Percentiles rank a stretch among this genome's conserved stretches.
These are phyloP conservation scores for Sphaerulina vaccinii DNA, from an alignment of 2,329 filamentous ascomycete species.

Conservation along the genomic window DNA sequence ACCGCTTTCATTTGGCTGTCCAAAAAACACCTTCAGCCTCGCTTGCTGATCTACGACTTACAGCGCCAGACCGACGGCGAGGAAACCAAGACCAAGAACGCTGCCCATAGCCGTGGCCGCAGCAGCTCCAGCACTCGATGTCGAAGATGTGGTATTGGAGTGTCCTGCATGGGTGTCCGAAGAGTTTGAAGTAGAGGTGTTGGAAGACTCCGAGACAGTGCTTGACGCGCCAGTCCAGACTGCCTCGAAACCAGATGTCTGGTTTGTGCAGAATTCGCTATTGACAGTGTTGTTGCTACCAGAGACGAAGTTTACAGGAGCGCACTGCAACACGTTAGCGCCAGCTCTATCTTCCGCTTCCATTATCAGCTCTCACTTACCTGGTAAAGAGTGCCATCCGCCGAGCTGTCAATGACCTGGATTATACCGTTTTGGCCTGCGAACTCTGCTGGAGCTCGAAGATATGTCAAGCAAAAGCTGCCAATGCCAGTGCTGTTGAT, in stretches of 20 bases:
- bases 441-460: slow-evolving; percentile 30
- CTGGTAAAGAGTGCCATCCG: slow-evolving; percentile 36
- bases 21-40: too few species aligned
- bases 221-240: slow-evolving; percentile 21
- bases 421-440: slow-evolving; percentile 32
- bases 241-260: slow-evolving; percentile 29
- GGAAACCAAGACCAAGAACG: slow-evolving; percentile 21
- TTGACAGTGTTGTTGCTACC: slow-evolving; percentile 32
- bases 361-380: slow-evolving; percentile 16
- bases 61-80: slow-evolving; percentile 26
- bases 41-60: too few species aligned
- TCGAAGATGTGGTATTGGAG: slow-evolving; percentile 4
- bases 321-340: slow-evolving; percentile 25
- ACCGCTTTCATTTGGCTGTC: too few species aligned
- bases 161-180: background rate
- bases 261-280: slow-evolving; percentile 30
- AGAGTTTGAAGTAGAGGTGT: background rate
- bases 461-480: slow-evolving; percentile 31
- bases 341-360: background rate
- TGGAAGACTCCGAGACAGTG: slow-evolving; percentile 3
- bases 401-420: slow-evolving; percentile 33
- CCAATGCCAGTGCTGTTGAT: slow-evolving; percentile 32
- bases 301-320: slow-evolving; percentile 33
- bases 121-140: slow-evolving; percentile 21
- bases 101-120: slow-evolving; percentile 24